Base-by-base conservation (phyloP, 2,329 filamentous ascomycete genomes). In the Lachnellula subtilissima region DNA sequence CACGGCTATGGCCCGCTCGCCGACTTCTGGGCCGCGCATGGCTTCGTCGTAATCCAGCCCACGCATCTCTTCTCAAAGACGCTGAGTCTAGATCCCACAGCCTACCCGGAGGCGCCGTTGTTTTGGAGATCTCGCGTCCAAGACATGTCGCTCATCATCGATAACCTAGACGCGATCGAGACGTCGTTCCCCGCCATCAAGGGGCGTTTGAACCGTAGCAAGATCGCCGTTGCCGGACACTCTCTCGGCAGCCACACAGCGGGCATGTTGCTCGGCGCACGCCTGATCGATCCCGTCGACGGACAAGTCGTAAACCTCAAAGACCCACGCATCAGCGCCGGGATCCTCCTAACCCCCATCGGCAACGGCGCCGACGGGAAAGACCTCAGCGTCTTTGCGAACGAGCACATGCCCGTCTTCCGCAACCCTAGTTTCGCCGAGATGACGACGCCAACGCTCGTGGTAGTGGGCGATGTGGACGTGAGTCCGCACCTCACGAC, bases 21-120 rank as follows among this genome's bases (percentile, higher is more conserved):
- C 53, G 69, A 75, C 50, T 76, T 76, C 65, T 75, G 70, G 67
- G 73, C 74, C 5, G 65, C 69, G 17, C 73, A 73, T 48, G 74
- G 74, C 52, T 76, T 76, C 61, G 72, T 68, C 0, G 74, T 76
- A 4, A 64, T 76, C 11, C 74, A 76, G 55, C 74, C 74, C 3
- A 75, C 74, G 2, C 74, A 75, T 57, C 62, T 76, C 2, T 70
- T 65, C 51, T 75, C 74, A 22, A 60, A 61, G 40, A 68, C 67
- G 2, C 64, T 74, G 2, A 59, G 54, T 8, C 56, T 73, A 3
- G 42, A 51, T 9, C 11, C 52, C 28, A 23, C 56, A 0, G 42
- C 56, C 2, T 32, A 32, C 9, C 48, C 59, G 11, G 61, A 59
- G 5, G 57, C 70, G 47, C 70, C 67, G 54, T 23, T 54, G 3